A percentile compares a stretch with the other conserved stretches of the same genome.
phyloP scores from a whole-genome alignment of 164 flowering plant species.

The Vitis amurensis region DNA sequence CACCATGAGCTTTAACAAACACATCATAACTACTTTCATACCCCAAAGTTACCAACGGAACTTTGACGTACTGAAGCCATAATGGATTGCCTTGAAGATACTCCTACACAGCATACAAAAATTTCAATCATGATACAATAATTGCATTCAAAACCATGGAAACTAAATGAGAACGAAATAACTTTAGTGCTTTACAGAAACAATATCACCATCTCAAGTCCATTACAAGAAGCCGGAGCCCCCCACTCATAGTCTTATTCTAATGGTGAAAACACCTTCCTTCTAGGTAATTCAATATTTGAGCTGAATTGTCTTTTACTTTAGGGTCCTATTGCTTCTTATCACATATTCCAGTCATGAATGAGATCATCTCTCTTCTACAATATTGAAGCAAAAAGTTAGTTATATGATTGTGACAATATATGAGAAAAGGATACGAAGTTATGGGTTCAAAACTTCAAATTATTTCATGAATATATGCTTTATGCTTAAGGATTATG shows the following conservation, averaged over 20 bases:
- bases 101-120: constrained; percentile 53
- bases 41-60: constrained; percentile 72
- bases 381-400: not conserved
- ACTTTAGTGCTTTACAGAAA: not conserved
- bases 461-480: too few relatives aligned
- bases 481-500: too few relatives aligned
- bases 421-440: not conserved
- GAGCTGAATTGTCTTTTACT: not conserved
- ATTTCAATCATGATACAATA: not conserved
- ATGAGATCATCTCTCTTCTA: not conserved
- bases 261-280: not conserved
- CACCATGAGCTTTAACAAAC: constrained; percentile 95
- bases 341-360: not conserved
- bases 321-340: not conserved
- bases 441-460: not conserved
- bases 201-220: not conserved
- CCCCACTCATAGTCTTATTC: not conserved
- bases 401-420: too few relatives aligned
- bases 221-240: not conserved
- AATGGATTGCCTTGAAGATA: constrained; percentile 96
- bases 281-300: not conserved
- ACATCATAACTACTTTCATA: constrained; percentile 82
- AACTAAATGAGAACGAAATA: not conserved
- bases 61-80: constrained; percentile 82
- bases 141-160: too few relatives aligned